Base-by-base conservation (phyloP, 1,284 basidiomycete genomes). In the Tremellales sp. region DNA sequence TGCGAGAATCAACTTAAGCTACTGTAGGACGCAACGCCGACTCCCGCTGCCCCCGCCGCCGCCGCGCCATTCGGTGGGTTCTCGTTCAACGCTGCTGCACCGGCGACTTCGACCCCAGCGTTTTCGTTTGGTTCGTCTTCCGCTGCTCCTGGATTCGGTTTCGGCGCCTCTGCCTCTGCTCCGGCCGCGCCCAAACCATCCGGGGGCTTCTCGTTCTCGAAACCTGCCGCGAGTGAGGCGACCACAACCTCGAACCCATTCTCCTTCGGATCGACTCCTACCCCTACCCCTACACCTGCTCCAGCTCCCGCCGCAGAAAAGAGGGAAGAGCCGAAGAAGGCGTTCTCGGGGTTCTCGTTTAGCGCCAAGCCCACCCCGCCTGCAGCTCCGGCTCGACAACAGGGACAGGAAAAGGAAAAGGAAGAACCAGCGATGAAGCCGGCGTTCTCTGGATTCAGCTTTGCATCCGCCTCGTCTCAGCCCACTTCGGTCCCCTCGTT, bases 11-110 rank as follows among this genome's bases (percentile, higher is more conserved):
- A 29, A 16, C 51, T 33, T 12, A 28, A 5, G 28, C 45, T 37
- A 14, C 32, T 47, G 18, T 14, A 34, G 7, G 33, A 48, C 28
- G 5, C 51, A 13, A 37, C 52, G 7, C 19, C 59, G 2, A 25
- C 51, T 14, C n/a, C 53, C 5, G 26, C 51, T 36, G n/a, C 34
- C 14, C 19, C 60, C 12, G 29, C 50, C 3, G 35, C 48, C 12
- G 8, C 53, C 8, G 48, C 54, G 8, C 52, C 60, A 3, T 58
- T 61, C 40, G 47, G 52, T 24, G 57, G 57, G 10, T 65, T 63
- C 43, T 47, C 52, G 2, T 61, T 61, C 46, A 52, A 53, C 18
- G 14, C 38, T 5, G 29, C 46, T 16, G 14, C 46, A 7, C 22
- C 48, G 5, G 40, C 46, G 2, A 26, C 41, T 29, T 8, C 38